Evolutionary conservation across 345 rosid genomes (phyloP).

Genomic region (Eucalyptus melliodora): DNA sequence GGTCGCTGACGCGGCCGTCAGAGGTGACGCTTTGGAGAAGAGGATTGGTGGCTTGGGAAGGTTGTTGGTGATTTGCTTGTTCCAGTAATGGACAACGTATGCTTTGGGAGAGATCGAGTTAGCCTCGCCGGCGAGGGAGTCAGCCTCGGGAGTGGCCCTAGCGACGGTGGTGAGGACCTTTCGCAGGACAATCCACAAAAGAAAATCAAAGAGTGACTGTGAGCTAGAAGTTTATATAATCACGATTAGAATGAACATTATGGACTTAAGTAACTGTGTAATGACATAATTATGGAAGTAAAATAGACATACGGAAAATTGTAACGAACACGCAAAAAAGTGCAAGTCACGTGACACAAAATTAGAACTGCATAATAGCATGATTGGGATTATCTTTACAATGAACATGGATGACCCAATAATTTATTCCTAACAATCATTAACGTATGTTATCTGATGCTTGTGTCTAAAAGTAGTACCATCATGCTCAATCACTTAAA

Average conservation of each 20-base stretch:
- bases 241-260: neutral
- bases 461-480: neutral
- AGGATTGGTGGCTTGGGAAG: neutral
- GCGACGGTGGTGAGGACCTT: neutral
- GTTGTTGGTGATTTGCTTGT: neutral
- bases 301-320: no score
- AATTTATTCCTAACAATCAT: no score
- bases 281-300: neutral
- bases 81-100: neutral
- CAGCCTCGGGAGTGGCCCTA: neutral
- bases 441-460: neutral
- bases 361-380: neutral
- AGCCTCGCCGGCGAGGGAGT: neutral
- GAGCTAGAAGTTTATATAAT: neutral
- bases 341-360: no score
- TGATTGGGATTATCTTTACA: neutral
- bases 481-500: neutral
- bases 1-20: neutral
- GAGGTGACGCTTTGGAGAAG: neutral
- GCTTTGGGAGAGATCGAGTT: neutral
- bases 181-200: neutral
- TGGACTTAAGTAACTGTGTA: neutral
- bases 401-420: neutral
- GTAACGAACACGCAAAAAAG: neutral
- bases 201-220: neutral